Conservation (phyloP, 805 yeast genomes). For the Metschnikowia aberdeeniae region DNA sequence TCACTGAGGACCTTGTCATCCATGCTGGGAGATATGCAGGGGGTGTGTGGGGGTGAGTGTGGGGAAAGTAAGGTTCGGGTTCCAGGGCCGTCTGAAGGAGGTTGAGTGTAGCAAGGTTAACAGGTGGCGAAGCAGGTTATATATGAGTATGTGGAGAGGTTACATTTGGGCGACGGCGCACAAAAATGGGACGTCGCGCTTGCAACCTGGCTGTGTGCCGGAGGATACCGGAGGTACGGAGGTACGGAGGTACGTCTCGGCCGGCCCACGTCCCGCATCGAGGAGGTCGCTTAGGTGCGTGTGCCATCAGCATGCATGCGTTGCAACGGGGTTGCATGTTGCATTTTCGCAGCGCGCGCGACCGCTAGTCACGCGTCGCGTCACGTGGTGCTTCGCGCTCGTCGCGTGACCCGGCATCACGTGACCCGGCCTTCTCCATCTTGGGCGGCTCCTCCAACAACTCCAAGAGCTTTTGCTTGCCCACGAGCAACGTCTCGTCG, state of each 20-base stretch:
- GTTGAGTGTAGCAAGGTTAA: background rate
- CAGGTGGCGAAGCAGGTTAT: background rate
- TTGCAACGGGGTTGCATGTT: too few species aligned
- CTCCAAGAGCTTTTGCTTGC: constrained; percentile 57
- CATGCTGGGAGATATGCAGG: background rate
- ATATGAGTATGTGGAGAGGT: constrained; percentile 1
- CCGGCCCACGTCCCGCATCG: too few species aligned
- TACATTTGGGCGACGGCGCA: background rate
- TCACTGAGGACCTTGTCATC: constrained; percentile 6
- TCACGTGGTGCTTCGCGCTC: too few species aligned
- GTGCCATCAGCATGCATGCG: too few species aligned
- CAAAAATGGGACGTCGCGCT: constrained; percentile 3
- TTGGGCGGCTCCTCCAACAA: constrained; percentile 46
- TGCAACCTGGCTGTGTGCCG: constrained; percentile 1
- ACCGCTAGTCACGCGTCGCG: too few species aligned
- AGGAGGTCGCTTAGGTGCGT: too few species aligned
- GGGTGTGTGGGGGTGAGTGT: too few species aligned
- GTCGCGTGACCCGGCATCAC: too few species aligned
- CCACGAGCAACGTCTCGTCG: constrained; percentile 53
- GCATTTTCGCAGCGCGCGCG: background rate
- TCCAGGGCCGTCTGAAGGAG: background rate
- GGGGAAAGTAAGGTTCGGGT: background rate
- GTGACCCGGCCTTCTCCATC: background rate
- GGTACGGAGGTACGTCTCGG: too few species aligned
- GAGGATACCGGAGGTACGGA: background rate